Conservation (phyloP, 306 rosid genomes). For the Citrullus amarus region DNA sequence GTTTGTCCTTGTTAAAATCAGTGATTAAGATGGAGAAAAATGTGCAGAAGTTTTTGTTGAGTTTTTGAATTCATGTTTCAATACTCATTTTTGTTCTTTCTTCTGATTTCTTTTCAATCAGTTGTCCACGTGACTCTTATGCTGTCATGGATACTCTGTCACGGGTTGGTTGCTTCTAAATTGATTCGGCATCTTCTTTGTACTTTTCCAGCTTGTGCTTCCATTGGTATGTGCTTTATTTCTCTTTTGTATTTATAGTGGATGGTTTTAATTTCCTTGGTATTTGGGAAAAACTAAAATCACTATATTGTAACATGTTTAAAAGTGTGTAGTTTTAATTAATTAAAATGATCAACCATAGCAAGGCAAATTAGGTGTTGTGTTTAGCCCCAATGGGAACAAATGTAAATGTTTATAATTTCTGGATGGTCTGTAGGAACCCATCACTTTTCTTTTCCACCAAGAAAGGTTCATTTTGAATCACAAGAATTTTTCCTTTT, state of each 20-base stretch:
- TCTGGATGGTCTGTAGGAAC: too few species aligned
- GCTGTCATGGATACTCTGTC: constrained; percentile 65
- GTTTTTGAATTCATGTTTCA: not conserved
- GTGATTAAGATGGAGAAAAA: not conserved
- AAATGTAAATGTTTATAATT: not conserved
- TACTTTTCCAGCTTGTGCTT: constrained; percentile 85
- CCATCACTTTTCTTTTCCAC: too few species aligned
- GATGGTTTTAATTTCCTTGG: not conserved
- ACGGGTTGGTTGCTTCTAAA: constrained; percentile 71
- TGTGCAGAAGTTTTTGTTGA: not conserved
- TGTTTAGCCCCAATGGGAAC: not conserved
- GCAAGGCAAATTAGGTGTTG: not conserved
- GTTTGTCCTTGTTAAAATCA: not conserved
- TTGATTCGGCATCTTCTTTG: constrained; percentile 56
- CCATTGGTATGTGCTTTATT: constrained; percentile 47
- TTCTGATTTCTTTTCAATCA: constrained; percentile 16
- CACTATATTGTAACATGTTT: not conserved
- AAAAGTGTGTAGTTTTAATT: not conserved
- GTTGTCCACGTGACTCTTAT: constrained; percentile 37
- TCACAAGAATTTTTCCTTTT: too few species aligned
- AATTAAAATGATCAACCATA: not conserved
- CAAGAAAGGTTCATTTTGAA: too few species aligned
- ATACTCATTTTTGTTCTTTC: not conserved
- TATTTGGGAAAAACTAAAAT: not conserved
- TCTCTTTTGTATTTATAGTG: not conserved